Evolutionary conservation across 2,329 filamentous ascomycete genomes (phyloP), one percentile per base, ranked within the genome.

Genomic region (Rhynchosporium secalis): DNA sequence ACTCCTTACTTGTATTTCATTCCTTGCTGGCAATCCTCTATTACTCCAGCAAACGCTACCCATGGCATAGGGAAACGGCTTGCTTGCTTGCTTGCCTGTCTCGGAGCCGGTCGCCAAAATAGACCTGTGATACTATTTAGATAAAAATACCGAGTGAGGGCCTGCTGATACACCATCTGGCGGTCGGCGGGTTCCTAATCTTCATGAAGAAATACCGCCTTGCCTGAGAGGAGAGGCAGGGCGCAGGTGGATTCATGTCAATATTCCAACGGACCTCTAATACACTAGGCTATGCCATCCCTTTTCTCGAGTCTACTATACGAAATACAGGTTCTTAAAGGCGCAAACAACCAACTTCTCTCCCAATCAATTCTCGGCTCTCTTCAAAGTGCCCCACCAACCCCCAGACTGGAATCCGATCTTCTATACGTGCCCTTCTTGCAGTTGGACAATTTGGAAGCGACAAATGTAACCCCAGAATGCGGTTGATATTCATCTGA

Each of bases 21-120:
- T 52, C 36, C 36, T 54, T 54, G 49, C 36, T 40, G 49, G 49
- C 26, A 54, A 54, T 54, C 49, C 20, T 54, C 36, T 26, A 40
- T 41, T 10, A 6, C 33, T 36, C 33, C 33, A 36, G 5, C 33
- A 10, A 36, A 36, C 9, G n/a, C 10, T 28, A 40, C 26, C 49
- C 49, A 54, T 54, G 36, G 33, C 5, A 40, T 20, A 45, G 36
- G 4, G 33, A 28, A 54, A 54, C 33, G 48, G 48, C 48, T 52
- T 13, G 31, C 3, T 52, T 13, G 31, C 3, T 52, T n/a, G 31
- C 26, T n/a, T 52, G 31, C 8, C 28, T 48, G 7, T 48, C 26
- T 48, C 12, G 20, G 48, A 31, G 31, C 48, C 48, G 31, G 31
- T 52, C 31, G 36, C 48, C 48, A 33, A 54, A 54, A n/a, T n/a